phyloP scores from a whole-genome alignment of 176 grass and related monocot species.

The Paspalum vaginatum region DNA sequence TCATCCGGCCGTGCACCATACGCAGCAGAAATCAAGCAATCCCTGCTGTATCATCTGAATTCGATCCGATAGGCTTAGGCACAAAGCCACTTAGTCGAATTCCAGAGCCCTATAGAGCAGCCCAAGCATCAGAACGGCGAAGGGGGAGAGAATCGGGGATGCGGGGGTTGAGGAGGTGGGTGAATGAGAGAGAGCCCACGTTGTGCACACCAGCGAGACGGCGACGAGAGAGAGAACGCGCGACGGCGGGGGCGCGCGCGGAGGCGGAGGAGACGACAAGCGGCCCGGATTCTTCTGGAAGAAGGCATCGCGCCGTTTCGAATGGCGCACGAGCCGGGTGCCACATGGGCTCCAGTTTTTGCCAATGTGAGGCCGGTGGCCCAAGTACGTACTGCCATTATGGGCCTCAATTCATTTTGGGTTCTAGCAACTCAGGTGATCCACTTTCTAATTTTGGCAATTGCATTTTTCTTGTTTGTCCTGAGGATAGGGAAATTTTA shows the following conservation, averaged over 20 bases:
- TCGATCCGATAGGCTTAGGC: background rate
- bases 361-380: background rate
- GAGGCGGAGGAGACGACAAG: background rate
- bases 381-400: background rate
- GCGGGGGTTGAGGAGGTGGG: background rate
- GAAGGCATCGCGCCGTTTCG: conserved; percentile 14
- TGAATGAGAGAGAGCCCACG: conserved; percentile 21
- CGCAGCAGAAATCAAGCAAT: background rate
- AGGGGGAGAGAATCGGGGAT: background rate
- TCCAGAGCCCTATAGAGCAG: background rate
- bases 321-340: conserved; percentile 1
- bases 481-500: too few species aligned
- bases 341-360: background rate
- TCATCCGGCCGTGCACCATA: background rate
- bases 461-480: too few species aligned
- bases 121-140: background rate
- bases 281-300: background rate
- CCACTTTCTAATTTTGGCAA: too few species aligned
- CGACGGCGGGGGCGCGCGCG: background rate
- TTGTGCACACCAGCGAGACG: background rate
- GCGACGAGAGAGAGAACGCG: background rate
- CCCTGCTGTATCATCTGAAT: background rate
- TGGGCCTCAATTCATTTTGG: background rate
- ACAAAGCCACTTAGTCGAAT: background rate
- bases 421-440: background rate